Evolutionary conservation across 208 protist genomes (phyloP).

Genomic region (Angomonas deanei): DNA sequence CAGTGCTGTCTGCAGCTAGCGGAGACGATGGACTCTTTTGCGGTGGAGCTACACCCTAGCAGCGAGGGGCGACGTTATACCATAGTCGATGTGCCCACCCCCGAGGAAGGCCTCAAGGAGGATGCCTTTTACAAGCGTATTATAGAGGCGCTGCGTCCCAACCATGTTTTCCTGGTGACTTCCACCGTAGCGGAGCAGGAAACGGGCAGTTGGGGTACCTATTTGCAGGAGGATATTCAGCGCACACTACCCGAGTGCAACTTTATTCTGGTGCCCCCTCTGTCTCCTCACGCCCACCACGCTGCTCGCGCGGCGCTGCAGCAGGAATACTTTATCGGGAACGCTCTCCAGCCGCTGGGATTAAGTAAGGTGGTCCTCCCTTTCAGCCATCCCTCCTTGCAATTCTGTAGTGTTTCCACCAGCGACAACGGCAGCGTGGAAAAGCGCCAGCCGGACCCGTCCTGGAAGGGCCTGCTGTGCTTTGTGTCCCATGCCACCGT

Average conservation of each 20-base stretch:
- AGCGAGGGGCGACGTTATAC: slow-evolving; percentile 18
- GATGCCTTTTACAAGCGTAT: slow-evolving; percentile 69
- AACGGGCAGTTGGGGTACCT: slow-evolving; percentile 40
- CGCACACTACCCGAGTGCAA: slow-evolving; percentile 67
- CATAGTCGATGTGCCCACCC: slow-evolving; percentile 68
- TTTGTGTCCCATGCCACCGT: slow-evolving; percentile 74
- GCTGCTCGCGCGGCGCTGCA: slow-evolving; percentile 20
- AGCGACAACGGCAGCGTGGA: slow-evolving; percentile 12
- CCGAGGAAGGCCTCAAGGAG: slow-evolving; percentile 41
- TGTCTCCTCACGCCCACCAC: slow-evolving; percentile 15
- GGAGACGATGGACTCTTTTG: slow-evolving; percentile 31
- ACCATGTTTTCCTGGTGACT: slow-evolving; percentile 68
- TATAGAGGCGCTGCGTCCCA: slow-evolving; percentile 57
- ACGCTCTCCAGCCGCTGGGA: slow-evolving; percentile 34
- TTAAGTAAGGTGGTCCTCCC: slow-evolving; percentile 74
- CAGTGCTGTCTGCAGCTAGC: slow-evolving; percentile 61
- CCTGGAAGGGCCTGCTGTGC: slow-evolving; percentile 38
- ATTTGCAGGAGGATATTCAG: slow-evolving; percentile 72
- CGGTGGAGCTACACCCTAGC: slow-evolving; percentile 27
- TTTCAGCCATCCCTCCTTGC: slow-evolving; percentile 46
- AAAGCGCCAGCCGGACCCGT: slow-evolving; percentile 20
- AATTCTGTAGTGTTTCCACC: slow-evolving; percentile 16
- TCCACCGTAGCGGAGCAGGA: slow-evolving; percentile 33
- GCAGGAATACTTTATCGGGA: slow-evolving; percentile 70
- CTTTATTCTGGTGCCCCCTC: slow-evolving; percentile 25